These are phyloP conservation scores for Russula foetens DNA, from an alignment of 768 basidiomycete genomes.

Conservation along the genomic window DNA sequence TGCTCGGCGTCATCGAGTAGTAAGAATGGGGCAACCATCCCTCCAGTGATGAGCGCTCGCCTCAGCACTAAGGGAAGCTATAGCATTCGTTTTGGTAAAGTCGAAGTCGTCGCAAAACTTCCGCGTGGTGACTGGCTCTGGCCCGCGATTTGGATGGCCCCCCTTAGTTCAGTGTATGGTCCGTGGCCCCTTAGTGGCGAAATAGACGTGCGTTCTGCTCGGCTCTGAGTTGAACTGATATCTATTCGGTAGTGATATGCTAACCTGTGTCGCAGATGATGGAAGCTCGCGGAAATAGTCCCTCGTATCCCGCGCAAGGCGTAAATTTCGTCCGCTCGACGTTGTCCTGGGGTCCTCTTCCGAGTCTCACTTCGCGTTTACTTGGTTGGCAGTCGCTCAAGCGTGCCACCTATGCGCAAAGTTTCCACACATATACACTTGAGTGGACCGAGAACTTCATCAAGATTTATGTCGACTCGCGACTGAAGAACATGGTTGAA, in stretches of 20 bases:
- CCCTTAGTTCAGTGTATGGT: conserved; percentile 39
- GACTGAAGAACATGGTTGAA: conserved; percentile 45
- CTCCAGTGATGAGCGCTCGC: conserved; percentile 47
- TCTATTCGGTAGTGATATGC: not conserved
- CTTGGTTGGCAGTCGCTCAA: conserved; percentile 39
- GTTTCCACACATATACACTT: conserved; percentile 46
- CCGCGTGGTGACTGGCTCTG: conserved; percentile 39
- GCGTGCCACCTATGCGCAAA: conserved; percentile 38
- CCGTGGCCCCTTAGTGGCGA: conserved; percentile 48
- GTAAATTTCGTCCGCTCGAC: conserved; percentile 44
- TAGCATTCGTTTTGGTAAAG: conserved; percentile 46
- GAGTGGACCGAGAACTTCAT: conserved; percentile 55
- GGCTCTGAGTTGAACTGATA: not conserved
- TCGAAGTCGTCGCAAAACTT: conserved; percentile 45
- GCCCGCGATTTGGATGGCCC: conserved; percentile 41
- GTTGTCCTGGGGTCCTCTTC: conserved; percentile 61
- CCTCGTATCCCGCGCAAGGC: conserved; percentile 36
- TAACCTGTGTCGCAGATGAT: conserved; percentile 32
- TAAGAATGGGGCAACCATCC: conserved; percentile 32
- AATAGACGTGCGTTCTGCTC: conserved; percentile 42
- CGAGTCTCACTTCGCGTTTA: conserved; percentile 33
- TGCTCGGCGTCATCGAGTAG: conserved; percentile 40
- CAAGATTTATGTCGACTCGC: conserved; percentile 45
- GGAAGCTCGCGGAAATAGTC: conserved; percentile 45
- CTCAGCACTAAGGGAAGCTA: conserved; percentile 43